These are phyloP conservation scores for Citropsis articulata DNA, from an alignment of 345 rosid species.

Conservation along the genomic window DNA sequence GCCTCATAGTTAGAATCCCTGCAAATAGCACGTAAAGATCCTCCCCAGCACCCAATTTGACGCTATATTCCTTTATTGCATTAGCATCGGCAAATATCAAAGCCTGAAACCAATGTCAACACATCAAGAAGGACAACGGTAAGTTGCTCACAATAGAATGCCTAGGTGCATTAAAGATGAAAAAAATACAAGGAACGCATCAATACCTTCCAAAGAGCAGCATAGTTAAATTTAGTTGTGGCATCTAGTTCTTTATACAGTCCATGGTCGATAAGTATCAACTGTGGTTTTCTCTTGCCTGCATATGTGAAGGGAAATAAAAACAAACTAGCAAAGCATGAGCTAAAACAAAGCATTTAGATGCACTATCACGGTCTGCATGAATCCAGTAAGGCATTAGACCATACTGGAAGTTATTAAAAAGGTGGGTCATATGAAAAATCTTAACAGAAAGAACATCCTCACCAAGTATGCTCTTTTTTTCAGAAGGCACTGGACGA, in stretches of 20 bases:
- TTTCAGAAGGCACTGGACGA: conserved; percentile 71
- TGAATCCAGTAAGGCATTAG: not conserved
- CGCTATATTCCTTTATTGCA: conserved; percentile 77
- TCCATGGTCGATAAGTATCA: conserved; percentile 88
- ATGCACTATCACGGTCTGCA: not conserved
- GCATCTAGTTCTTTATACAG: conserved; percentile 85
- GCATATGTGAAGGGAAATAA: conserved; percentile 1
- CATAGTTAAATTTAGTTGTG: conserved; percentile 74
- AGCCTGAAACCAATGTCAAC: conserved; percentile 38
- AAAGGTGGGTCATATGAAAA: conserved; percentile 9
- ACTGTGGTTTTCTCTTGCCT: conserved; percentile 81
- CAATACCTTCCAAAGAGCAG: conserved; percentile 79
- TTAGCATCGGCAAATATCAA: conserved; percentile 79
- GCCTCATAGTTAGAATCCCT: conserved; percentile 86
- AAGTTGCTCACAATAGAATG: conserved; percentile 9
- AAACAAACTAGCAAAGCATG: not conserved
- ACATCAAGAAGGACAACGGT: not conserved
- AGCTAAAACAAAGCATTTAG: conserved; percentile 1
- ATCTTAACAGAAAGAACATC: conserved; percentile 17
- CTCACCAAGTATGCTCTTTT: conserved; percentile 55
- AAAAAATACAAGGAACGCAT: not conserved
- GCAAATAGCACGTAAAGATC: conserved; percentile 82
- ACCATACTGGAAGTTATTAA: not conserved
- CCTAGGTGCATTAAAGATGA: not conserved
- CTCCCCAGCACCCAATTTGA: conserved; percentile 90